These are phyloP conservation scores for Macadamia integrifolia DNA, from an alignment of 164 flowering plant species.

Conservation along the genomic window DNA sequence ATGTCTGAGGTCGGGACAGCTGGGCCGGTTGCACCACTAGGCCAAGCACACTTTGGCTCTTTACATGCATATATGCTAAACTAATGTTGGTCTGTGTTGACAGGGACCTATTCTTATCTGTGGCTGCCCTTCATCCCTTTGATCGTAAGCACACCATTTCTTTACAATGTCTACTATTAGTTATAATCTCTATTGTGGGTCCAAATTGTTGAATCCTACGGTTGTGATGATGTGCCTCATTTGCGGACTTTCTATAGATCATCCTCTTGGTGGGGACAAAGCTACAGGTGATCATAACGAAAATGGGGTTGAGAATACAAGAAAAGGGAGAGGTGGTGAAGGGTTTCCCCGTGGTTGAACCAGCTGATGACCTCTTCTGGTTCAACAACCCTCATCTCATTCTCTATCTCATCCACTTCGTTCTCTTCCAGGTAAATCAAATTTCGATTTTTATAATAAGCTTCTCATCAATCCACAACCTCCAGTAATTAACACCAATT, in stretches of 20 bases:
- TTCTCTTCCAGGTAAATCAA: conserved; percentile 39
- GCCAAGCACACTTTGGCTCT: too few species aligned
- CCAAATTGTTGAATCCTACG: not conserved
- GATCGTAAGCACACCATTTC: conserved; percentile 42
- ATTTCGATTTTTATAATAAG: too few species aligned
- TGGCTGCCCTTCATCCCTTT: conserved; percentile 80
- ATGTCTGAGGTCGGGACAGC: too few species aligned
- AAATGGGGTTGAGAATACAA: conserved; percentile 37
- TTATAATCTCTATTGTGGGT: too few species aligned
- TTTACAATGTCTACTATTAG: not conserved
- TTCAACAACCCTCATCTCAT: conserved; percentile 36
- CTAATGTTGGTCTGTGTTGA: not conserved
- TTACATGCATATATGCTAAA: too few species aligned
- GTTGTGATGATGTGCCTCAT: not conserved
- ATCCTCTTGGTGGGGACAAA: conserved; percentile 77
- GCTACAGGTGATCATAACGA: conserved; percentile 79
- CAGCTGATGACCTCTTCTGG: conserved; percentile 42
- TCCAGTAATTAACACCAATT: not conserved
- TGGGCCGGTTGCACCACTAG: too few species aligned
- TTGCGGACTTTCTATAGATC: conserved; percentile 31
- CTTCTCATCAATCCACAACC: too few species aligned
- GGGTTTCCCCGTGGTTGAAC: conserved; percentile 41
- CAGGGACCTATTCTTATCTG: conserved; percentile 64
- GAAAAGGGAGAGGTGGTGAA: conserved; percentile 33
- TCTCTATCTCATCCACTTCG: conserved; percentile 41